Evolutionary conservation across 768 basidiomycete genomes (phyloP).

Genomic region (Pisolithus sp.): DNA sequence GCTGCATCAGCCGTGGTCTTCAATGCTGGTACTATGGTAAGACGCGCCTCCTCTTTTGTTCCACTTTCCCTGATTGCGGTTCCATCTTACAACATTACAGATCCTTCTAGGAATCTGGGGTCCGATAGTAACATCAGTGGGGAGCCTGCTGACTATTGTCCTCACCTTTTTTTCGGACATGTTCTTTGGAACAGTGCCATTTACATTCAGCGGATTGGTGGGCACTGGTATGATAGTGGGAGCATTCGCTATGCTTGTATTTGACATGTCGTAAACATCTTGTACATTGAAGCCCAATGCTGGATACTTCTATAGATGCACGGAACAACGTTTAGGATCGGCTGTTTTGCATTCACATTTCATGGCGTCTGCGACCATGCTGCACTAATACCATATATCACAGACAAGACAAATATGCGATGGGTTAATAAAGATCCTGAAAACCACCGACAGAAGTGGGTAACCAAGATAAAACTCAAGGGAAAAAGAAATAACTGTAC

Average conservation of each 20-base stretch:
- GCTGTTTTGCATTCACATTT: no score
- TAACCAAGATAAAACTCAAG: conserved; percentile 12
- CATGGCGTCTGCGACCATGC: conserved; percentile 1
- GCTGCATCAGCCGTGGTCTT: conserved; percentile 67
- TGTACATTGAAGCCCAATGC: neutral
- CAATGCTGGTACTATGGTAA: conserved; percentile 83
- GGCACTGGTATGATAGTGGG: conserved; percentile 76
- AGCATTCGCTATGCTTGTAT: conserved; percentile 76
- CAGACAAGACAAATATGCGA: conserved; percentile 32
- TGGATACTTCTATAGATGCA: no score
- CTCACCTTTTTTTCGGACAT: conserved; percentile 79
- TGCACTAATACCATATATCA: conserved; percentile 37
- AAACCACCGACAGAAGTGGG: conserved; percentile 11
- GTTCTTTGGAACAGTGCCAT: conserved; percentile 55
- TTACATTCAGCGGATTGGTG: conserved; percentile 66
- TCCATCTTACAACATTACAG: conserved; percentile 33
- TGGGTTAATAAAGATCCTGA: conserved; percentile 27
- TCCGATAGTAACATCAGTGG: conserved; percentile 81
- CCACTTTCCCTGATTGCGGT: neutral
- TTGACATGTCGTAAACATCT: conserved; percentile 50
- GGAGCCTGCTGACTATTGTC: conserved; percentile 91
- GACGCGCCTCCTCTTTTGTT: conserved; percentile 6
- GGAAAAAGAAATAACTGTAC: conserved; percentile 11
- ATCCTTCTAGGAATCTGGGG: conserved; percentile 82
- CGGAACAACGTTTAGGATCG: no score